Conservation (phyloP, 2,329 filamentous ascomycete species). For the Xylaria sp. region DNA sequence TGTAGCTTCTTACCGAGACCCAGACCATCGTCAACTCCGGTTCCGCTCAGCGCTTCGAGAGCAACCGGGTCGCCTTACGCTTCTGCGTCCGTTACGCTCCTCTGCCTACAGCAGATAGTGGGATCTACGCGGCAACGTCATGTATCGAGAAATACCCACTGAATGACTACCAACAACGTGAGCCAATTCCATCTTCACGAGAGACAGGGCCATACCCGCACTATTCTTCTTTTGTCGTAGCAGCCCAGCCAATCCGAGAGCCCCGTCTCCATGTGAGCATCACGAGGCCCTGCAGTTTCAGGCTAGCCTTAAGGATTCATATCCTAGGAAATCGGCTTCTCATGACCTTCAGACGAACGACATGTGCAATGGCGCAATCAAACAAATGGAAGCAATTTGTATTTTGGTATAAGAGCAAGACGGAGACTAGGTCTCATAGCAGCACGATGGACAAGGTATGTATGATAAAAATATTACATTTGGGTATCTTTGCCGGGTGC, state of each 20-base stretch:
- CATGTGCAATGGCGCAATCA: background rate
- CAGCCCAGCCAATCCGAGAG: background rate
- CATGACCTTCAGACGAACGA: no score
- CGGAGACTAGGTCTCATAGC: background rate
- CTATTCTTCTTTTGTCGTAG: background rate
- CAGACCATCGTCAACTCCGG: slow-evolving; percentile 20
- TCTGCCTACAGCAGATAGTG: background rate
- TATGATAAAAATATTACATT: slow-evolving; percentile 24
- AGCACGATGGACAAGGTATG: slow-evolving; percentile 10
- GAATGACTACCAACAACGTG: background rate
- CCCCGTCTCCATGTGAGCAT: background rate
- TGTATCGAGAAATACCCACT: background rate
- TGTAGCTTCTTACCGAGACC: background rate
- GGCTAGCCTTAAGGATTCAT: background rate
- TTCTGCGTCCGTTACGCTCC: no score
- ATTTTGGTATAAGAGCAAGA: background rate
- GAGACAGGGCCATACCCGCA: background rate
- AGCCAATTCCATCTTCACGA: background rate
- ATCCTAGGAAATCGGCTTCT: background rate
- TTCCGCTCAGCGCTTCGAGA: background rate
- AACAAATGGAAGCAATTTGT: background rate
- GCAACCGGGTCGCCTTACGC: background rate
- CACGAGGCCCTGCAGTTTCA: slow-evolving; percentile 15
- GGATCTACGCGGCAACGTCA: background rate
- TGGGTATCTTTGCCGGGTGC: slow-evolving; percentile 27